phyloP scores from a whole-genome alignment of 2,329 filamentous ascomycete species.

The Beauveria scarabaeidicola region DNA sequence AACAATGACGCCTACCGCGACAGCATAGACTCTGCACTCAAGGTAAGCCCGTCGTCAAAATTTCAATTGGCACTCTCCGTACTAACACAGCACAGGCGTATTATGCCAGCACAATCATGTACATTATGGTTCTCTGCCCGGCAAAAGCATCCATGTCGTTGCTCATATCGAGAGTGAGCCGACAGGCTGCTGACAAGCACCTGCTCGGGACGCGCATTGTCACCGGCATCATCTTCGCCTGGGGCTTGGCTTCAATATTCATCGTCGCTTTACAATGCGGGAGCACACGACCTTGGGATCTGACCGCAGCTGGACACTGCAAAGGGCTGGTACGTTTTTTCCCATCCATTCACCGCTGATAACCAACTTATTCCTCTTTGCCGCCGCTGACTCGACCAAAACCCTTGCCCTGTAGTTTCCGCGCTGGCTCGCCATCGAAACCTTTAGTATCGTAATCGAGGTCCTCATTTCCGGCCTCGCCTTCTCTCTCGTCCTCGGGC shows the following conservation, averaged over 20 bases:
- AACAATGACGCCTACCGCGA: background rate
- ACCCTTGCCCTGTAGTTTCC: constrained; percentile 5
- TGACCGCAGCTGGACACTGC: background rate
- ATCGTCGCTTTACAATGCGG: constrained; percentile 13
- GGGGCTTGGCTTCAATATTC: constrained; percentile 10
- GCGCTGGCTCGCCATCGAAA: constrained; percentile 13
- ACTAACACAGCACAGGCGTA: constrained; percentile 4
- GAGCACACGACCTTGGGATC: constrained; percentile 10
- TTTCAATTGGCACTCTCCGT: too few relatives aligned
- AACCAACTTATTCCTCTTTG: background rate
- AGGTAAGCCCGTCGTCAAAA: constrained; percentile 1
- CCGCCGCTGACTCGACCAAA: background rate
- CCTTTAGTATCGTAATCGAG: constrained; percentile 12
- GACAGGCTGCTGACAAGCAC: constrained; percentile 11
- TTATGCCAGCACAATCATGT: constrained; percentile 12
- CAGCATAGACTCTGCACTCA: constrained; percentile 7
- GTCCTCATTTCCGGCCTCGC: constrained; percentile 13
- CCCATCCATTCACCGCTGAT: background rate
- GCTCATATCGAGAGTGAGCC: constrained; percentile 13
- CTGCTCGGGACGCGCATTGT: constrained; percentile 10
- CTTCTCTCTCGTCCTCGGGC: constrained; percentile 13
- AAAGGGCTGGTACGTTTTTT: background rate
- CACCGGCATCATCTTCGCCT: constrained; percentile 5
- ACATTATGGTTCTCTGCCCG: constrained; percentile 13
- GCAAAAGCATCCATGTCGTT: constrained; percentile 16